A percentile compares a stretch with the other conserved stretches of the same genome.
These are phyloP conservation scores for Pseudonectria buxi DNA, from an alignment of 2,329 filamentous ascomycete genomes.

Conservation along the genomic window DNA sequence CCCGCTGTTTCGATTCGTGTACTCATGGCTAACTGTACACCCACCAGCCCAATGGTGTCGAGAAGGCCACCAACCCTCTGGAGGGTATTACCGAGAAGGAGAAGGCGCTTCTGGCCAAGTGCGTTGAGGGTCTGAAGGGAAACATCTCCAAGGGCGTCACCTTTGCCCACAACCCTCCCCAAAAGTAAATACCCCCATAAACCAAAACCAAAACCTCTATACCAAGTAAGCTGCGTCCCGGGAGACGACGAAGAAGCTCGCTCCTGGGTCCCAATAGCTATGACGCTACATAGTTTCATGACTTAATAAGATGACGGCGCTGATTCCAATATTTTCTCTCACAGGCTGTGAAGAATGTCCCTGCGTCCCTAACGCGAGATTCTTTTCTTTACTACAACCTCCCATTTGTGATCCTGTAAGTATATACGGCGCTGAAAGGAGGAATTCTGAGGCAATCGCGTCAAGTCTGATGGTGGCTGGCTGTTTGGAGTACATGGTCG, in stretches of 20 bases:
- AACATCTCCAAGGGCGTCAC: constrained; percentile 93
- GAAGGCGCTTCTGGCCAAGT: constrained; percentile 75
- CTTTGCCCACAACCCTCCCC: constrained; percentile 80
- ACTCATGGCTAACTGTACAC: constrained; percentile 23
- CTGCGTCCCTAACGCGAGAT: constrained; percentile 14
- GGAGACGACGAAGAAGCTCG: constrained; percentile 20
- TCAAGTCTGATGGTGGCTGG: constrained; percentile 13
- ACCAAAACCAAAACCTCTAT: constrained; percentile 8
- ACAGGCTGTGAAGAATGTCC: constrained; percentile 30
- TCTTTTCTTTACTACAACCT: constrained; percentile 8
- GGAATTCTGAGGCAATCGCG: background rate
- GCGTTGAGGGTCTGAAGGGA: constrained; percentile 71
- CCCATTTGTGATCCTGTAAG: constrained; percentile 11
- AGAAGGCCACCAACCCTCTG: constrained; percentile 79
- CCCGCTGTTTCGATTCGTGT: constrained; percentile 3
- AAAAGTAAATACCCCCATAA: constrained; percentile 61
- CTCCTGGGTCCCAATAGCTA: constrained; percentile 26
- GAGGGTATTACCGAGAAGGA: constrained; percentile 74
- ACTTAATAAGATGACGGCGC: constrained; percentile 25
- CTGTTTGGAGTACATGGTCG: constrained; percentile 11
- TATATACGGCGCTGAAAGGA: constrained; percentile 8
- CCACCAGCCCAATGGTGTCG: constrained; percentile 66
- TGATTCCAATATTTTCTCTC: constrained; percentile 29
- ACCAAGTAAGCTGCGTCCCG: constrained; percentile 22
- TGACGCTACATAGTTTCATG: constrained; percentile 30